Evolutionary conservation across 441 rosid genomes (phyloP), one percentile per base, ranked within the genome.

Genomic region (Gossypium lobatum): DNA sequence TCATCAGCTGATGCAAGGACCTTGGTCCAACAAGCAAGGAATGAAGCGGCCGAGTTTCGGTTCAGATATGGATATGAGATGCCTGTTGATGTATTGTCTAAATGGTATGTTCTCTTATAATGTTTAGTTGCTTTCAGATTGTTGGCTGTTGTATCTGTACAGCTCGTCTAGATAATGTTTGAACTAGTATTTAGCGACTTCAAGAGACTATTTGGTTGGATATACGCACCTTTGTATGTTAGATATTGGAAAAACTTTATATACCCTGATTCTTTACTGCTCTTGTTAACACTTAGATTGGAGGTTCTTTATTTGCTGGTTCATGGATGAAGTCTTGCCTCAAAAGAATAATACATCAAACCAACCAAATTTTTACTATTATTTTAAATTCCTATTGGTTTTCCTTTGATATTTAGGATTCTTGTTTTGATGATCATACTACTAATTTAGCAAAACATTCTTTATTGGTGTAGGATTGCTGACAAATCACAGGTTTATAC

Each of bases 21-120:
- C 9, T 88, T 96, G 80, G 97, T 96, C 37, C 92, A 89, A 75
- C 99, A 96, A 83, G 99, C 99, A 61, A 86, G 99, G 76, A 93
- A 96, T 86, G 96, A 96, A 78, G 98, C 99, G 2, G 98, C 99
- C 71, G 99, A 95, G 83, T 95, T 93, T 82, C 89, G 97, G 52
- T 88, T 87, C 80, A 91, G 80, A 84, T 89, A 93, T 82, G 99
- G 98, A 76, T 95, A 95, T 20, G 99, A 95, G 81, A 91, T 95
- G 97, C 97, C 98, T 65, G 97, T 88, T 2, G 99, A 96, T 81
- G 88, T 81, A 46, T 86, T 96, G 81, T 84, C 99, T 16, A 96
- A 85, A 86, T 86, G 83, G 85, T 83, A 78, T 60, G 31, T 13
- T 70, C 39, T 59, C 23, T 72, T 59, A 28, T 28, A 25, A 20